Evolutionary conservation across 495 filamentous ascomycete genomes (phyloP).

Genomic region (Pseudotulostoma volvatum): DNA sequence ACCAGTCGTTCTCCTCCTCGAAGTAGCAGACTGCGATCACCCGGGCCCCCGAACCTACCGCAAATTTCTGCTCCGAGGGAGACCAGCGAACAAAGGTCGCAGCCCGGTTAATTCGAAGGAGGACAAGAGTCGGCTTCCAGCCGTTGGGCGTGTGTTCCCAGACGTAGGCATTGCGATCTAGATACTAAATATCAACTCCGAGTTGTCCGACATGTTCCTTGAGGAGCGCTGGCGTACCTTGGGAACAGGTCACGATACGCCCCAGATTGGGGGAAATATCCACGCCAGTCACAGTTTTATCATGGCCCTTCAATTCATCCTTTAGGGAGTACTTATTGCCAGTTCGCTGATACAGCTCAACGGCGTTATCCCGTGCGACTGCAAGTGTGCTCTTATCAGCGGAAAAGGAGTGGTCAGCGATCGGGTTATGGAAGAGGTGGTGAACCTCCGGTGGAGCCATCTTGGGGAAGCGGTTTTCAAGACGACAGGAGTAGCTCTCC

Average conservation of each 20-base stretch:
- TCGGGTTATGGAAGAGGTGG: constrained; percentile 91
- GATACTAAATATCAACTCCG: constrained; percentile 5
- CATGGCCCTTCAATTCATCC: constrained; percentile 88
- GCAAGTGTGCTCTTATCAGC: constrained; percentile 78
- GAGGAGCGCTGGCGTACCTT: constrained; percentile 38
- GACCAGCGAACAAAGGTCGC: constrained; percentile 97
- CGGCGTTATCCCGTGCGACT: constrained; percentile 75
- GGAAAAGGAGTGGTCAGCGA: constrained; percentile 96
- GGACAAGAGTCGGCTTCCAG: constrained; percentile 93
- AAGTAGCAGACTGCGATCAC: constrained; percentile 98
- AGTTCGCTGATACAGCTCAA: constrained; percentile 69
- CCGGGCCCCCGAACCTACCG: constrained; percentile 87
- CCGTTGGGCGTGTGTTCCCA: constrained; percentile 85
- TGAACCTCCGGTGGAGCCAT: constrained; percentile 86
- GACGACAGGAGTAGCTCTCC: constrained; percentile 98
- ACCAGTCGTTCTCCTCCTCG: constrained; percentile 98
- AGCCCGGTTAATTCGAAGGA: constrained; percentile 91
- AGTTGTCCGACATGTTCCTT: background rate
- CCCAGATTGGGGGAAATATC: constrained; percentile 85
- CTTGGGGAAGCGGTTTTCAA: constrained; percentile 10
- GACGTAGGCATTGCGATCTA: constrained; percentile 94
- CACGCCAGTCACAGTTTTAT: constrained; percentile 89
- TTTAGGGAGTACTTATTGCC: constrained; percentile 67
- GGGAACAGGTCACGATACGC: constrained; percentile 92
- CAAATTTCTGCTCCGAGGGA: constrained; percentile 90